Evolutionary conservation across 2,329 filamentous ascomycete genomes (phyloP).

Genomic region (Calonectria hongkongensis): DNA sequence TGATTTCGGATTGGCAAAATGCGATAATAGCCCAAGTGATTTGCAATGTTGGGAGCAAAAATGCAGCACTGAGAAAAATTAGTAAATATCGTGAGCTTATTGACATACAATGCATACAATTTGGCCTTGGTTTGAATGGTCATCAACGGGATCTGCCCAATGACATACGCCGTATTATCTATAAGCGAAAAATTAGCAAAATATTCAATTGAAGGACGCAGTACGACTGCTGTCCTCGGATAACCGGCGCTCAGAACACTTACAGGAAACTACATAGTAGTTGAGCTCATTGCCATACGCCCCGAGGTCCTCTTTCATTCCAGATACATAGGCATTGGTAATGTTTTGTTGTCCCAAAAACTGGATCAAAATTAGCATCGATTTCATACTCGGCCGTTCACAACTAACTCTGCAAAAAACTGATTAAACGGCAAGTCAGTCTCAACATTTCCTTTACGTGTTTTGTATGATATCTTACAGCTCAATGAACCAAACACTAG

Average conservation of each 20-base stretch:
- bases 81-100: neutral
- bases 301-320: slow-evolving; percentile 59
- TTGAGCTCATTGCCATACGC: slow-evolving; percentile 59
- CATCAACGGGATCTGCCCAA: slow-evolving; percentile 55
- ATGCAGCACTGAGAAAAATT: slow-evolving; percentile 44
- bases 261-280: slow-evolving; percentile 49
- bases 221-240: slow-evolving; percentile 38
- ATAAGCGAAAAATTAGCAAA: slow-evolving; percentile 47
- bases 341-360: slow-evolving; percentile 47
- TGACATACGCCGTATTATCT: slow-evolving; percentile 42
- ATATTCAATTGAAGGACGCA: slow-evolving; percentile 1
- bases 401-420: slow-evolving; percentile 23
- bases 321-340: slow-evolving; percentile 61
- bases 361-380: neutral
- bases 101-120: slow-evolving; percentile 41
- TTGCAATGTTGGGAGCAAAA: slow-evolving; percentile 50
- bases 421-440: neutral
- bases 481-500: slow-evolving; percentile 51
- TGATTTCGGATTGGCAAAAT: slow-evolving; percentile 52
- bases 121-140: slow-evolving; percentile 54
- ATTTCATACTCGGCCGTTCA: neutral
- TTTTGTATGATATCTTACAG: slow-evolving; percentile 44
- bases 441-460: neutral
- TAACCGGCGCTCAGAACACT: slow-evolving; percentile 43
- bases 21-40: slow-evolving; percentile 54